Conservation (phyloP, 257 asterid genomes). For the Solanum tarapatanum region DNA sequence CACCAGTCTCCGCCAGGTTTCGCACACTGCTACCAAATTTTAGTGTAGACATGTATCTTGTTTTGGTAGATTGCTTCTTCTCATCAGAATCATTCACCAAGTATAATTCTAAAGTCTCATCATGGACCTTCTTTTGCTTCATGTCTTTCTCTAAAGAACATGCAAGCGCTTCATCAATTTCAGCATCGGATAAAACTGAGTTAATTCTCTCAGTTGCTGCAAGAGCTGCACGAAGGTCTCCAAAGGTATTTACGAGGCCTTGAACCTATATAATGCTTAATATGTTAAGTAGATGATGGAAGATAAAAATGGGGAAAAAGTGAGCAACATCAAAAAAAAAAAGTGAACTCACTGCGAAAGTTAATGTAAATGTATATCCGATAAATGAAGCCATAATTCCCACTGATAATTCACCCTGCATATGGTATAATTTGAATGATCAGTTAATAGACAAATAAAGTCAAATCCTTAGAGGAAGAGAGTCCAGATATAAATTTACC, state of each 20-base stretch:
- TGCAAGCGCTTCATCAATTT: constrained; percentile 79
- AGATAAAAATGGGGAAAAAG: background rate
- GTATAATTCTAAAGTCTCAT: constrained; percentile 46
- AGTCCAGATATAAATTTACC: background rate
- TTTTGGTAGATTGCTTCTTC: constrained; percentile 18
- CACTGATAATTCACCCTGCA: constrained; percentile 85
- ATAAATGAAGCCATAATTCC: constrained; percentile 94
- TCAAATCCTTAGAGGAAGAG: background rate
- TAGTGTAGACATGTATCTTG: constrained; percentile 59
- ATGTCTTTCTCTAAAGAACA: constrained; percentile 67
- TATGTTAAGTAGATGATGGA: background rate
- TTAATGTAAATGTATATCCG: constrained; percentile 85
- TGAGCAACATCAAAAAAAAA: background rate
- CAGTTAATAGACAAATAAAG: background rate
- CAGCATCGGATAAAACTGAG: constrained; percentile 65
- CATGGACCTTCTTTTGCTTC: constrained; percentile 34
- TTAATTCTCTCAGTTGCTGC: constrained; percentile 91
- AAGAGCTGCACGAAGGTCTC: constrained; percentile 94
- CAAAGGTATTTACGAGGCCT: constrained; percentile 93
- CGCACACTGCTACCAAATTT: constrained; percentile 50
- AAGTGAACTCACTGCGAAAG: constrained; percentile 81
- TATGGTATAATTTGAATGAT: background rate
- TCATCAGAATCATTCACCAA: constrained; percentile 33
- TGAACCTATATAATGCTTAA: constrained; percentile 62
- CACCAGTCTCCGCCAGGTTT: constrained; percentile 65